These are phyloP conservation scores for Strombidium stylifer DNA, from an alignment of 73 alveolate species.

Conservation along the genomic window DNA sequence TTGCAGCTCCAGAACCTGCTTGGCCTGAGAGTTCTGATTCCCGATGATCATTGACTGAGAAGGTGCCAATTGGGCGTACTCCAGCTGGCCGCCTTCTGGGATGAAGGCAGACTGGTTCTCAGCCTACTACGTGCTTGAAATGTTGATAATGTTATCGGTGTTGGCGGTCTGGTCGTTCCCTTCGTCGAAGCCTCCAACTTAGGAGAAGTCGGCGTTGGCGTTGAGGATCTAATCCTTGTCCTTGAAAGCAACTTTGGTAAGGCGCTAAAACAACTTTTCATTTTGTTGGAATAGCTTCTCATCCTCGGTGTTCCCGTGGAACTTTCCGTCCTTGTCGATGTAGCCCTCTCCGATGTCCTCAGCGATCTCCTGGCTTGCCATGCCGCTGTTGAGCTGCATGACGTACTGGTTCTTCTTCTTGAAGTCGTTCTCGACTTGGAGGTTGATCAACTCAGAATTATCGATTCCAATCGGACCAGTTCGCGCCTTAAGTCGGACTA, in stretches of 20 bases:
- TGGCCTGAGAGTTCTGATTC: background rate
- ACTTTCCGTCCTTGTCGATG: constrained; percentile 9
- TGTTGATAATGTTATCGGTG: too few species aligned
- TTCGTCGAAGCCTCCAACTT: too few species aligned
- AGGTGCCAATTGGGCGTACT: background rate
- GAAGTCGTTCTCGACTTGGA: constrained; percentile 32
- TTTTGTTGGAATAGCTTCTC: background rate
- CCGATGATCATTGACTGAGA: background rate
- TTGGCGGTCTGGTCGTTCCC: too few species aligned
- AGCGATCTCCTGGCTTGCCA: too few species aligned
- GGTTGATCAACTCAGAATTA: constrained; percentile 48
- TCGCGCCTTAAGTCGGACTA: constrained; percentile 39
- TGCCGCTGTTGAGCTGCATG: too few species aligned
- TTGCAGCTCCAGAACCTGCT: background rate
- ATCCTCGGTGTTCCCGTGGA: constrained; percentile 1
- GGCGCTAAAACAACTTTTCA: background rate
- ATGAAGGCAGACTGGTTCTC: too few species aligned
- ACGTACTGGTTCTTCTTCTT: constrained; percentile 27
- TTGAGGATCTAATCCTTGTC: background rate
- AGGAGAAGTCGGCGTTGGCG: constrained; percentile 11
- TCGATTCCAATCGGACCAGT: constrained; percentile 60
- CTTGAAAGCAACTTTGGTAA: constrained; percentile 23
- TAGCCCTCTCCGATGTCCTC: constrained; percentile 8
- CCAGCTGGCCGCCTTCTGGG: too few species aligned
- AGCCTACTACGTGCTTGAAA: too few species aligned